Base-by-base conservation (phyloP, 495 filamentous ascomycete genomes). In the Echria macrotheca region DNA sequence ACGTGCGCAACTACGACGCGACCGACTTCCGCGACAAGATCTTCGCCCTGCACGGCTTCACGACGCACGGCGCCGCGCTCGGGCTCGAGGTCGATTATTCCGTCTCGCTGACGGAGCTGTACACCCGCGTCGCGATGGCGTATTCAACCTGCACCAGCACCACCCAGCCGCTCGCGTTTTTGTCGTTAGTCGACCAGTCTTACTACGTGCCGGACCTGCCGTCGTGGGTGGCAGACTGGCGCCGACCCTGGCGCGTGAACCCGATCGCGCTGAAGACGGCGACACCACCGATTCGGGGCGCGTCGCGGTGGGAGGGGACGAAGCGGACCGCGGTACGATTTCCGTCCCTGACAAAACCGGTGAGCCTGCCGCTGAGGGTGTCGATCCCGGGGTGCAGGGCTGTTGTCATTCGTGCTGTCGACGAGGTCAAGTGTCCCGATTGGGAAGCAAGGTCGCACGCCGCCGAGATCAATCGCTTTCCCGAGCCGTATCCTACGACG, bases 401-500 rank as follows among this genome's bases (percentile, higher is more conserved):
- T 18, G 17, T 43, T 12, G 15, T 23, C 40, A 43, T 43, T 23
- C 14, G 28, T 11, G 40, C 40, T 12, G 40, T 43, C 19, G 40
- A 43, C n/a, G 21, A 18, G 12, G 40, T 18, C 21, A 43, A 43
- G n/a, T 15, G 17, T 18, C 3, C 40, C 23, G 10, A 43, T 12
- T 43, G 22, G 40, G 6, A 12, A 12, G 23, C 21, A 12, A 19
- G 25, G 4, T 26, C 21, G 12, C 40, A 43, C 40, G 23, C 21
- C 40, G 11, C 40, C 40, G 21, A 12, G 21, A 43, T 43, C 10
- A 43, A 43, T 18, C 4, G 9, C 21, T 43, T 43, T 23, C 40
- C 38, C 10, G 22, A 43, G 40, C 40, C 40, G 17, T 43, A 43
- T n/a, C 40, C 40, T 12, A 43, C 40, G 9, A 43, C 40, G n/a